A percentile compares a stretch with the other conserved stretches of the same genome.
These are phyloP conservation scores for Anisodus tanguticus DNA, from an alignment of 257 asterid species.

Conservation along the genomic window DNA sequence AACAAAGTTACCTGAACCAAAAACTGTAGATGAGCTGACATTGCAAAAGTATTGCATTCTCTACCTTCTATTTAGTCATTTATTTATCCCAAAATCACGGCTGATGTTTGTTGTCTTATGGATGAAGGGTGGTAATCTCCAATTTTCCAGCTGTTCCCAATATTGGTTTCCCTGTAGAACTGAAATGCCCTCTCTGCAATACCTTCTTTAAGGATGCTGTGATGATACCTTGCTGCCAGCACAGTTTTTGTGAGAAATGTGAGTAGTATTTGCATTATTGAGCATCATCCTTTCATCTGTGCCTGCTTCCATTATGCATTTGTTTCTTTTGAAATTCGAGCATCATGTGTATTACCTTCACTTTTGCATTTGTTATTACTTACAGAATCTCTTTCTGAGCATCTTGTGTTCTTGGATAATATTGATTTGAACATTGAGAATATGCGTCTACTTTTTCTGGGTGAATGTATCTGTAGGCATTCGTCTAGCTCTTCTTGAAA, in stretches of 20 bases:
- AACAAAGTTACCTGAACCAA: conserved; percentile 39
- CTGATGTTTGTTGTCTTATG: conserved; percentile 39
- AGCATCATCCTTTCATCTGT: neutral
- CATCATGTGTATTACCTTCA: neutral
- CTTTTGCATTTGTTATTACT: neutral
- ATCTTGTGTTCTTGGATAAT: conserved; percentile 25
- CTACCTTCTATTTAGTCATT: conserved; percentile 8
- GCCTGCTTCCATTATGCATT: neutral
- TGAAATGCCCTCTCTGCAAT: conserved; percentile 78
- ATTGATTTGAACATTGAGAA: conserved; percentile 10
- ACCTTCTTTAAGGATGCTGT: conserved; percentile 82
- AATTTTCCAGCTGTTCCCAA: conserved; percentile 46
- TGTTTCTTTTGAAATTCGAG: conserved; percentile 16
- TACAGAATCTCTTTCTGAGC: neutral
- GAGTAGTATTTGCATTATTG: conserved; percentile 48
- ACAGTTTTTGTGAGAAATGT: conserved; percentile 88
- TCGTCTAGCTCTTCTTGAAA: conserved; percentile 58
- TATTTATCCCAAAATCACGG: conserved; percentile 21
- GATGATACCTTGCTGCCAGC: conserved; percentile 98
- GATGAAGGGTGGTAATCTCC: conserved; percentile 43
- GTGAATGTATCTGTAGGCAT: conserved; percentile 59
- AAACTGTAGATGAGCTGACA: conserved; percentile 46
- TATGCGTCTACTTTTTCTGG: conserved; percentile 22
- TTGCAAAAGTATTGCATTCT: conserved; percentile 51
- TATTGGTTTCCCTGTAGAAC: conserved; percentile 56